A percentile compares a stretch with the other conserved stretches of the same genome.
These are phyloP conservation scores for Papiliotrema terrestris DNA, from an alignment of 1,284 basidiomycete genomes.

Conservation along the genomic window DNA sequence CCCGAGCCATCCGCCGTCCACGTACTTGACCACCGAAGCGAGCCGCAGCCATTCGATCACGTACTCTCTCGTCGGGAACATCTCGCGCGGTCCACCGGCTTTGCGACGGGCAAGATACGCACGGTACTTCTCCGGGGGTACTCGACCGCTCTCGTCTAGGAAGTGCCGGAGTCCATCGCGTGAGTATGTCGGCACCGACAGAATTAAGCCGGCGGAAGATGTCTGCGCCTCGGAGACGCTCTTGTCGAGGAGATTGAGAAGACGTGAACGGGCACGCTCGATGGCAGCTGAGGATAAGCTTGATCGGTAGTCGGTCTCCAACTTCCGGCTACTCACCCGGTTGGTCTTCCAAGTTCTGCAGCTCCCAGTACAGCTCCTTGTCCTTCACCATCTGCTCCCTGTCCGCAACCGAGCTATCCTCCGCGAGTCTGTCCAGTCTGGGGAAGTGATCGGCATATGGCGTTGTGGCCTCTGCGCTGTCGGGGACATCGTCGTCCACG, in stretches of 20 bases:
- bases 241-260: conserved; percentile 22
- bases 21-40: conserved; percentile 37
- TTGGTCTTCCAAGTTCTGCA: conserved; percentile 35
- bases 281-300: conserved; percentile 14
- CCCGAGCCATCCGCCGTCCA: conserved; percentile 36
- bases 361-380: conserved; percentile 58
- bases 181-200: conserved; percentile 17
- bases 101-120: conserved; percentile 27
- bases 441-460: neutral
- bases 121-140: conserved; percentile 20
- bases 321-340: conserved; percentile 30
- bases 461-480: too few relatives aligned
- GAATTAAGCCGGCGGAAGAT: conserved; percentile 15
- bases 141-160: conserved; percentile 12
- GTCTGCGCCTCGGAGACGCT: conserved; percentile 15
- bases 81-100: conserved; percentile 27
- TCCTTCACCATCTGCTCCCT: conserved; percentile 77
- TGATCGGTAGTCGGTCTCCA: too few relatives aligned
- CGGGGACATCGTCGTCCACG: too few relatives aligned
- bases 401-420: conserved; percentile 60
- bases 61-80: conserved; percentile 27
- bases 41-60: conserved; percentile 30
- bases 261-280: conserved; percentile 14
- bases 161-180: conserved; percentile 8
- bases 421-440: neutral